A percentile compares a stretch with the other conserved stretches of the same genome.
Conservation (phyloP, 768 basidiomycete genomes). For the Neoboletus magnificus region DNA sequence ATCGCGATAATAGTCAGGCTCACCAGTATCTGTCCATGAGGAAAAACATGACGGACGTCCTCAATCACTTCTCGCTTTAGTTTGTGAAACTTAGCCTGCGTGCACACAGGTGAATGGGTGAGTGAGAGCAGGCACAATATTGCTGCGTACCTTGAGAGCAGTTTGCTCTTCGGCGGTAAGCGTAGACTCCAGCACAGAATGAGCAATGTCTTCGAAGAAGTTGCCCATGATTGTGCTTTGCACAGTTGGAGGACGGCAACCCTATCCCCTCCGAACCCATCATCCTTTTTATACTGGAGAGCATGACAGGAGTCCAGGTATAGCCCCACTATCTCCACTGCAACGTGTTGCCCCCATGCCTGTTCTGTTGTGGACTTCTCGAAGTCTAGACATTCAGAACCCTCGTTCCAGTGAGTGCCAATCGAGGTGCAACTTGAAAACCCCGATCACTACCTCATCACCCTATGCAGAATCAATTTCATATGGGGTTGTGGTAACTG, state of each 20-base stretch:
- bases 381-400: neutral
- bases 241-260: neutral
- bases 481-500: neutral
- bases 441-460: neutral
- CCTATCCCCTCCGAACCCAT: neutral
- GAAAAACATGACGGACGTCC: constrained; percentile 25
- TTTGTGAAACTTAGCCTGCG: constrained; percentile 30
- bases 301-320: neutral
- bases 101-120: neutral
- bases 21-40: constrained; percentile 30
- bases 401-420: neutral
- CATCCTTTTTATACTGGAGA: constrained; percentile 1
- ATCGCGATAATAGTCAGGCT: neutral
- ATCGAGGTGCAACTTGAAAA: neutral
- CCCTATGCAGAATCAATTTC: neutral
- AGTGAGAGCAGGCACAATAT: neutral
- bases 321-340: neutral
- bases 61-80: constrained; percentile 29
- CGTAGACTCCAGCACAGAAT: constrained; percentile 19
- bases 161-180: constrained; percentile 23
- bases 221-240: constrained; percentile 20
- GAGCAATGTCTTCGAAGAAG: constrained; percentile 29
- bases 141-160: constrained; percentile 22
- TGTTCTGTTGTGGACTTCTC: neutral
- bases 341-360: neutral